A percentile compares a stretch with the other conserved stretches of the same genome.
phyloP scores from a whole-genome alignment of 345 rosid genomes.

The Ceriops zippeliana region DNA sequence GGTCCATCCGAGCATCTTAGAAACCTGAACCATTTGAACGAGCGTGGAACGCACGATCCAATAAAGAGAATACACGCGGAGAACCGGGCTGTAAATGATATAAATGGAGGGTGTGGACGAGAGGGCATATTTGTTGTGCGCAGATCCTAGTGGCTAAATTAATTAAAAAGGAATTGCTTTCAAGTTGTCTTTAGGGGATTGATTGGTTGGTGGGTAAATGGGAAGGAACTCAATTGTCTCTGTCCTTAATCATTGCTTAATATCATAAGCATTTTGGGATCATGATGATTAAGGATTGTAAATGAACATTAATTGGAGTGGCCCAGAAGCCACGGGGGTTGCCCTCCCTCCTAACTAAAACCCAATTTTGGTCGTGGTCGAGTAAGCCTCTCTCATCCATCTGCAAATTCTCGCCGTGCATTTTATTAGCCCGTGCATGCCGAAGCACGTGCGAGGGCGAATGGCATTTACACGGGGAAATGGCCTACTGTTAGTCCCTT shows the following conservation, averaged over 20 bases:
- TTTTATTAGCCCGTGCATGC: neutral
- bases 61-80: neutral
- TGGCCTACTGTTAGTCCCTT: no score
- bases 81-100: neutral
- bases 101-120: neutral
- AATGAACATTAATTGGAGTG: neutral
- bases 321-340: neutral
- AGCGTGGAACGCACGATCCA: neutral
- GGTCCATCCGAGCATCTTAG: neutral
- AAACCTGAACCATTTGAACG: neutral
- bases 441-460: no score
- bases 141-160: neutral
- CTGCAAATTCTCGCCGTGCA: neutral
- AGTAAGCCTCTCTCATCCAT: neutral
- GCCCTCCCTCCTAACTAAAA: neutral
- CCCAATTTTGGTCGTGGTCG: neutral
- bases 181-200: neutral
- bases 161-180: neutral
- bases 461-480: neutral
- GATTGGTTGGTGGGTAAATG: neutral
- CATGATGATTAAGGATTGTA: neutral
- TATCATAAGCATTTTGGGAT: neutral
- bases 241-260: neutral
- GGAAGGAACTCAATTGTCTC: slow-evolving; percentile 4
- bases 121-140: neutral